A percentile compares a stretch with the other conserved stretches of the same genome.
Evolutionary conservation across 495 filamentous ascomycete species (phyloP).

Genomic region (Aspergillus sclerotiicarbonarius): DNA sequence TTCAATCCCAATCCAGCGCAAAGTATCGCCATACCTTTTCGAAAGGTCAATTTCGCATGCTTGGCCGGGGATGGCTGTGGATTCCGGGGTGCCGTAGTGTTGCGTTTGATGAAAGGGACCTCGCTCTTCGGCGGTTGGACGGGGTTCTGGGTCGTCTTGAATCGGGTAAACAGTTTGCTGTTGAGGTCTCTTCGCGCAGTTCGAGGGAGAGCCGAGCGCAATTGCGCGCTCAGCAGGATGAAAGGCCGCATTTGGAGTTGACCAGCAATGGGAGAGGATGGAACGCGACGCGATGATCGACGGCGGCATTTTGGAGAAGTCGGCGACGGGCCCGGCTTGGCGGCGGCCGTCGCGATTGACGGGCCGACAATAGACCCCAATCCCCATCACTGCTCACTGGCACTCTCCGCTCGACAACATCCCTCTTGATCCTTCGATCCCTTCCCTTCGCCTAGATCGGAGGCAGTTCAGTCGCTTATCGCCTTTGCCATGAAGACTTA

Average conservation of each 20-base stretch:
- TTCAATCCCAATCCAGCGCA: background rate
- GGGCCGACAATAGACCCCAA: too few species aligned
- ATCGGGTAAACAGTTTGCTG: conserved; percentile 28
- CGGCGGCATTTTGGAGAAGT: background rate
- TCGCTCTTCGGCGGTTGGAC: conserved; percentile 29
- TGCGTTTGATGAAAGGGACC: conserved; percentile 18
- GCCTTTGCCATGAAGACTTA: conserved; percentile 1
- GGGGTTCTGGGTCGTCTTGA: conserved; percentile 30
- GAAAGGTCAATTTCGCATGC: conserved; percentile 26
- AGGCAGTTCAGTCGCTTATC: background rate
- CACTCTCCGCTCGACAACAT: background rate
- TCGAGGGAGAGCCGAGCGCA: conserved; percentile 29
- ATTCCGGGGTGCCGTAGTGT: conserved; percentile 17
- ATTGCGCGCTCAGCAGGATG: conserved; percentile 37
- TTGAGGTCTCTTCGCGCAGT: conserved; percentile 27
- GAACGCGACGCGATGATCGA: background rate
- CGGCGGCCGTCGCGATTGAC: background rate
- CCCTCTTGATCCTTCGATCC: background rate
- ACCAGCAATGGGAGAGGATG: background rate
- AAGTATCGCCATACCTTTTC: conserved; percentile 28
- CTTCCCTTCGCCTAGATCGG: background rate
- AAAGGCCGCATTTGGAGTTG: conserved; percentile 27
- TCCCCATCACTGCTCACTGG: too few species aligned
- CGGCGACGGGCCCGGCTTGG: background rate
- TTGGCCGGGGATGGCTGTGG: conserved; percentile 15